Evolutionary conservation across 345 rosid species (phyloP).

Genomic region (Cardamine resedifolia): DNA sequence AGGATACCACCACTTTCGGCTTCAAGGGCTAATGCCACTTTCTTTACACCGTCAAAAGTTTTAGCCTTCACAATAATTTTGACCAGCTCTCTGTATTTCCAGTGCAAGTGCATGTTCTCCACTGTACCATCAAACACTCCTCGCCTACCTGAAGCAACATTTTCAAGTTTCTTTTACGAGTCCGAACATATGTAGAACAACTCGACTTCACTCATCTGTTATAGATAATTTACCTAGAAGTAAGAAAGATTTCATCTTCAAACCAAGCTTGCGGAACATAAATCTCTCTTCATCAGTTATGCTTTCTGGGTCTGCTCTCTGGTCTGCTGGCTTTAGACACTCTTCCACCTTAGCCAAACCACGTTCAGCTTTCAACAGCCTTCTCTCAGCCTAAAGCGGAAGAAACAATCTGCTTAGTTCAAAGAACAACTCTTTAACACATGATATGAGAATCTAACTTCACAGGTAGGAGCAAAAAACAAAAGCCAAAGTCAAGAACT

Average conservation of each 20-base stretch:
- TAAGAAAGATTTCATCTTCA: conserved; percentile 91
- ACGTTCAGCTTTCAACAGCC: conserved; percentile 67
- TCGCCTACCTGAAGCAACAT: conserved; percentile 66
- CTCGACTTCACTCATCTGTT: neutral
- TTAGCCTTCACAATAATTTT: conserved; percentile 75
- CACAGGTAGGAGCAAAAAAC: neutral
- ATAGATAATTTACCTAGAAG: conserved; percentile 64
- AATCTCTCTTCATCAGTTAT: conserved; percentile 93
- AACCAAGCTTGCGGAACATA: conserved; percentile 95
- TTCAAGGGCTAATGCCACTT: conserved; percentile 87
- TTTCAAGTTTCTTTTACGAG: conserved; percentile 29
- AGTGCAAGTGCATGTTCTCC: conserved; percentile 98
- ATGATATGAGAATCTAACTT: neutral
- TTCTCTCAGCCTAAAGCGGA: conserved; percentile 64
- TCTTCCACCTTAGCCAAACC: conserved; percentile 75
- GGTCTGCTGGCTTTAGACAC: conserved; percentile 60
- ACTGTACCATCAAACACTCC: conserved; percentile 96
- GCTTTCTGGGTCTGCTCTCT: conserved; percentile 70
- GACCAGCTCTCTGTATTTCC: conserved; percentile 90
- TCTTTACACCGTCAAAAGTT: conserved; percentile 76
- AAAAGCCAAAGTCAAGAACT: conserved; percentile 41
- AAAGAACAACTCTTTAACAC: neutral
- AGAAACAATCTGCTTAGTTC: neutral
- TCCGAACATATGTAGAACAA: neutral
- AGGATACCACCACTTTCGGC: conserved; percentile 91